Percentiles rank a stretch among this genome's conserved stretches.
These are phyloP conservation scores for Cystobasidium tubakii DNA, from an alignment of 768 basidiomycete genomes.

Conservation along the genomic window DNA sequence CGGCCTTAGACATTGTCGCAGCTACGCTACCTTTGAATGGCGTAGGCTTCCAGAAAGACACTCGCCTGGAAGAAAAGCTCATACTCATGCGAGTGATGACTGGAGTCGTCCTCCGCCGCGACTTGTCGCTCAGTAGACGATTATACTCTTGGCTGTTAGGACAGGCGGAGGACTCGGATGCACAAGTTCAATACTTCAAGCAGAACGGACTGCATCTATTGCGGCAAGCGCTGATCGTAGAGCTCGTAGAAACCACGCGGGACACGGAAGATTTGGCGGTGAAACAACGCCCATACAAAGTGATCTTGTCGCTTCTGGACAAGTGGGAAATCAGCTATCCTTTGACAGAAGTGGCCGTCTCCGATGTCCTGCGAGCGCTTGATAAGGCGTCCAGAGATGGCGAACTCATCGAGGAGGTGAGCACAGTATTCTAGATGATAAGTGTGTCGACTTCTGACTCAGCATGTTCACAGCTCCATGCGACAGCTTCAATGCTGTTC, in stretches of 20 bases:
- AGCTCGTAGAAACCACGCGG: constrained; percentile 62
- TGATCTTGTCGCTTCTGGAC: constrained; percentile 88
- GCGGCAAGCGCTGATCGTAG: constrained; percentile 60
- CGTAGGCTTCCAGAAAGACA: constrained; percentile 60
- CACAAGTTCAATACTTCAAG: constrained; percentile 66
- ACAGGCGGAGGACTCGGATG: constrained; percentile 67
- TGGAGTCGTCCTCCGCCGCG: constrained; percentile 82
- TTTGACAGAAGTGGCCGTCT: constrained; percentile 69
- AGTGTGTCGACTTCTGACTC: neutral
- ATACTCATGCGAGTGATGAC: constrained; percentile 81
- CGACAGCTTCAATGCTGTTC: constrained; percentile 81
- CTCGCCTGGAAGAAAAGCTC: constrained; percentile 62
- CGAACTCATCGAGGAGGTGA: constrained; percentile 50
- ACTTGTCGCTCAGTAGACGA: constrained; percentile 84
- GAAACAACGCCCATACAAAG: constrained; percentile 71
- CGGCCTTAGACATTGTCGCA: constrained; percentile 74
- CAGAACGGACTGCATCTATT: constrained; percentile 68
- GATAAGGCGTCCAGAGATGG: constrained; percentile 54
- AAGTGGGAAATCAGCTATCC: constrained; percentile 91
- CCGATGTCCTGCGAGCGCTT: constrained; percentile 72
- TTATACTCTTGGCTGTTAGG: constrained; percentile 91
- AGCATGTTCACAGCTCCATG: constrained; percentile 55
- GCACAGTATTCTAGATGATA: constrained; percentile 35
- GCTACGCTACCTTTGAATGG: constrained; percentile 71
- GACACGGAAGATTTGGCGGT: constrained; percentile 68